Base-by-base conservation (phyloP, 805 yeast genomes). In the Yamadazyma sp. region DNA sequence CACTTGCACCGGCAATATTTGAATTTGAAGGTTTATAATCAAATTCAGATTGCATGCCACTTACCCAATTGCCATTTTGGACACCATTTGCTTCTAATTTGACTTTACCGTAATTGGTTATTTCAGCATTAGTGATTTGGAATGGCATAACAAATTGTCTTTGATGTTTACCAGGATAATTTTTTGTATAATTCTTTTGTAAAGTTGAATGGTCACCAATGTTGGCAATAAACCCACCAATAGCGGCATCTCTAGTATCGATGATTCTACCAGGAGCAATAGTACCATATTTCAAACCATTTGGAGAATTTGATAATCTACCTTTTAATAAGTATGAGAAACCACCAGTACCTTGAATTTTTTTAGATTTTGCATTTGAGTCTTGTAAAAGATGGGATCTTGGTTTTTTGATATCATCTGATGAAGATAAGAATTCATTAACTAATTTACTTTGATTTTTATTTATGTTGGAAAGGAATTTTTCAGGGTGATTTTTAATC, bases 331-430 rank as follows among this genome's bases (percentile, higher is more conserved):
- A 68, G 49, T 85, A 86, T 1, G 86, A 73, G 40, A 86, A 69
- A 5, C 95, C 95, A 19, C 83, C 95, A 6, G 84, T 75, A 21
- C 88, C 94, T 35, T 80, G 72, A 30, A 76, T 55, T 18, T 56
- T 32, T 9, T 33, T 35, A 16, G 31, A 10, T n/a, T 16, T 35
- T n/a, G n/a, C n/a, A 36, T 11, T 20, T 5, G 33, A 20, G n/a
- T 29, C 31, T 4, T 14, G 13, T 15, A 41, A 35, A 14, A 41
- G 17, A 13, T 42, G 27, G 27, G 46, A 35, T 7, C 44, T 52
- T 23, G 47, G 50, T 44, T 49, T 61, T 7, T 36, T 33, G 18
- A 65, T 44, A n/a, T n/a, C n/a, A n/a, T n/a, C n/a, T n/a, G n/a
- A n/a, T n/a, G n/a, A n/a, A n/a, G n/a, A n/a, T n/a, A n/a, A n/a